These are phyloP conservation scores for Aquilaria sinensis DNA, from an alignment of 345 rosid species.

Conservation along the genomic window DNA sequence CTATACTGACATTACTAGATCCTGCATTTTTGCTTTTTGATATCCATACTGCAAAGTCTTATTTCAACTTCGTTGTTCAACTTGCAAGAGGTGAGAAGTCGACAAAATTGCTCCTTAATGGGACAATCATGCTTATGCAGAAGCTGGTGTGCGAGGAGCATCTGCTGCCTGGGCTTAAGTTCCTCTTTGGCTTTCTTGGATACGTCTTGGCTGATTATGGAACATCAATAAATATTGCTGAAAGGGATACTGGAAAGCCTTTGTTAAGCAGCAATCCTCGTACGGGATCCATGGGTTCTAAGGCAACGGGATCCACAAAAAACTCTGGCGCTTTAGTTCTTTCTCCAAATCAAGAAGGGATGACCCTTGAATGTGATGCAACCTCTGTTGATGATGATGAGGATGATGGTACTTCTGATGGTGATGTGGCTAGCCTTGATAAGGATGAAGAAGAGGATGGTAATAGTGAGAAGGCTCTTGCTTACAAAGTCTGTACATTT, in stretches of 20 bases:
- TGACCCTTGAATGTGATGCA: conserved; percentile 86
- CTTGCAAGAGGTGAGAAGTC: conserved; percentile 64
- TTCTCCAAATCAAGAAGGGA: conserved; percentile 64
- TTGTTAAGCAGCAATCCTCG: conserved; percentile 32
- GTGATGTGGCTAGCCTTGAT: conserved; percentile 93
- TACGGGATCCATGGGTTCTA: conserved; percentile 44
- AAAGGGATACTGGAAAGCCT: conserved; percentile 45
- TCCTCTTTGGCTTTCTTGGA: conserved; percentile 80
- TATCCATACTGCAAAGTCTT: conserved; percentile 63
- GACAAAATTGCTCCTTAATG: conserved; percentile 61
- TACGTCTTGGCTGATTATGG: conserved; percentile 60
- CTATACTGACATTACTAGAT: conserved; percentile 67
- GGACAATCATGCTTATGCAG: conserved; percentile 61
- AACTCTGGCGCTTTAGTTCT: conserved; percentile 63
- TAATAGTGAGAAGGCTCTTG: conserved; percentile 83
- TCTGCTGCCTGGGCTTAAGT: conserved; percentile 73
- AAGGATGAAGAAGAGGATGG: conserved; percentile 94
- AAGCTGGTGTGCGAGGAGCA: conserved; percentile 63
- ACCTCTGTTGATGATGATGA: conserved; percentile 96
- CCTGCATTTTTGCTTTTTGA: conserved; percentile 77
- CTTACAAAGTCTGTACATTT: conserved; percentile 95
- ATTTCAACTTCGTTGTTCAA: conserved; percentile 73
- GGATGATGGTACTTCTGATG: conserved; percentile 99
- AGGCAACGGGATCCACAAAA: conserved; percentile 58
- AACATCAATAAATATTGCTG: conserved; percentile 36